Percentiles rank a stretch among this genome's conserved stretches.
Conservation (phyloP, 2,329 filamentous ascomycete genomes). For the Nemania sp. region DNA sequence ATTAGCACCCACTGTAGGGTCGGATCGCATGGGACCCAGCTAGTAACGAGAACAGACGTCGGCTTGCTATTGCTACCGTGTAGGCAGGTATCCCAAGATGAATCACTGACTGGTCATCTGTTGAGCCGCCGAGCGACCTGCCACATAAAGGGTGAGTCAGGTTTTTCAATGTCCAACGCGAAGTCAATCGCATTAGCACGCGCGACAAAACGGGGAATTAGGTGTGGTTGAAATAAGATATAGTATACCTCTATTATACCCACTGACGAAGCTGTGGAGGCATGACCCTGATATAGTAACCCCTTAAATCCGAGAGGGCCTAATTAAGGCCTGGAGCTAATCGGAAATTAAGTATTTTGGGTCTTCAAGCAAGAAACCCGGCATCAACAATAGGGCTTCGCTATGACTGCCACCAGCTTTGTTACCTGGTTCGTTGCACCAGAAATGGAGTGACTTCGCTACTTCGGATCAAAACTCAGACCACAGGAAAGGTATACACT, state of each 20-base stretch:
- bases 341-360: slow-evolving; percentile 29
- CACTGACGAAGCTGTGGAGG: neutral
- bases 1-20: slow-evolving; percentile 20
- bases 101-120: slow-evolving; percentile 25
- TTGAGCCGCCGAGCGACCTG: slow-evolving; percentile 8
- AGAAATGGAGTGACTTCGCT: neutral
- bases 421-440: neutral
- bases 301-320: slow-evolving; percentile 25
- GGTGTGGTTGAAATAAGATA: neutral
- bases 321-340: slow-evolving; percentile 7
- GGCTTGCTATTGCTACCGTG: slow-evolving; percentile 20
- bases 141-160: neutral
- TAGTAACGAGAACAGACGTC: slow-evolving; percentile 4
- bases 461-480: neutral
- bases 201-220: slow-evolving; percentile 7
- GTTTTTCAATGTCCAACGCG: neutral
- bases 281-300: slow-evolving; percentile 25
- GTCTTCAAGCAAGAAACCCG: slow-evolving; percentile 10
- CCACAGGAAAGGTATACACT: slow-evolving; percentile 5
- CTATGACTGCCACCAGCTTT: neutral
- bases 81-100: slow-evolving; percentile 1
- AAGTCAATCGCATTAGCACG: neutral
- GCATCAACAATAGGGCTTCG: slow-evolving; percentile 4
- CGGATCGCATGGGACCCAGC: slow-evolving; percentile 18
- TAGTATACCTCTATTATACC: neutral